Percentiles rank a stretch among this genome's conserved stretches.
These are phyloP conservation scores for Pterula multifida DNA, from an alignment of 1,284 basidiomycete genomes.

Conservation along the genomic window DNA sequence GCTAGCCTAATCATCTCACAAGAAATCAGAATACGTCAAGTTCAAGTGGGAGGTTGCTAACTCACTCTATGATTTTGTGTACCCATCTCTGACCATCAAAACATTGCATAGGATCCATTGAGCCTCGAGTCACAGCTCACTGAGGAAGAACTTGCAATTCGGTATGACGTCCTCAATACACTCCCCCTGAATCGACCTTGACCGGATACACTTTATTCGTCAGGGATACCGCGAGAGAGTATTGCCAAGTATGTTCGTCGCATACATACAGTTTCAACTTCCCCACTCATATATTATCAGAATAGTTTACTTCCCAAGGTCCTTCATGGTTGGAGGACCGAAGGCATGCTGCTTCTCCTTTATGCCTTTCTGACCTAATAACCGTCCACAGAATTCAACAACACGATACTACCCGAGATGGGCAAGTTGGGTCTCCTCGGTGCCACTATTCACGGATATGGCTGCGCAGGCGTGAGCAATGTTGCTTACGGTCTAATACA, in stretches of 20 bases:
- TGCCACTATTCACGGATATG: slow-evolving; percentile 87
- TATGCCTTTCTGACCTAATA: slow-evolving; percentile 2
- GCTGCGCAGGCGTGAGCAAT: slow-evolving; percentile 86
- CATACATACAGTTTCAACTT: neutral
- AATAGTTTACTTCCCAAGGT: slow-evolving; percentile 79
- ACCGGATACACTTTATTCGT: neutral
- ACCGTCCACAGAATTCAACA: slow-evolving; percentile 59
- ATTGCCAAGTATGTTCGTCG: slow-evolving; percentile 54
- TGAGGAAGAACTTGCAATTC: slow-evolving; percentile 84
- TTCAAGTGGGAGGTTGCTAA: slow-evolving; percentile 57
- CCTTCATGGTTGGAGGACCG: slow-evolving; percentile 77
- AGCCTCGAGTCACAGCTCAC: slow-evolving; percentile 69
- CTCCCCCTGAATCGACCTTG: neutral
- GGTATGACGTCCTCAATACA: slow-evolving; percentile 47
- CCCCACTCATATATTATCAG: slow-evolving; percentile 23
- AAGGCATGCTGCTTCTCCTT: slow-evolving; percentile 37
- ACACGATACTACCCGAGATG: slow-evolving; percentile 77
- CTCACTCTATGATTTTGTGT: neutral
- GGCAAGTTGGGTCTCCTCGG: slow-evolving; percentile 87
- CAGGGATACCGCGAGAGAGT: slow-evolving; percentile 76
- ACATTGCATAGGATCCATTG: slow-evolving; percentile 56
- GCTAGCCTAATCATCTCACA: neutral
- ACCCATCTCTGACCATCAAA: neutral
- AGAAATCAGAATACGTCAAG: slow-evolving; percentile 31
- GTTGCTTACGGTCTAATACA: slow-evolving; percentile 93